Percentiles rank a stretch among this genome's conserved stretches.
phyloP scores from a whole-genome alignment of 805 yeast species.

The Wickerhamiella slavikovae region DNA sequence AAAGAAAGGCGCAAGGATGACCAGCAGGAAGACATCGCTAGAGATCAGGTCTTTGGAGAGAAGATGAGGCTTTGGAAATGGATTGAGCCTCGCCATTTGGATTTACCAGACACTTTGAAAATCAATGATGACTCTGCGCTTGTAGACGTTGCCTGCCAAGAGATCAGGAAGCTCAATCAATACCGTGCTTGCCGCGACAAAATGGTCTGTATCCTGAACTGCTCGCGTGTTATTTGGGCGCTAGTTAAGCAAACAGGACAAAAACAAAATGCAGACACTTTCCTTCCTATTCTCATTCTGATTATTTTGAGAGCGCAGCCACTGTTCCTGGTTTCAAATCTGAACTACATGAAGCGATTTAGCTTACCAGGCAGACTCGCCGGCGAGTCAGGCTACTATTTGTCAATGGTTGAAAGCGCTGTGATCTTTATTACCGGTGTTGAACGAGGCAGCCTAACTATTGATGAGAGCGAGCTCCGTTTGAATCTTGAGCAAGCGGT shows the following conservation, averaged over 20 bases:
- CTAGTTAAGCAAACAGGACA: constrained; percentile 44
- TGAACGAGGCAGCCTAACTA: constrained; percentile 35
- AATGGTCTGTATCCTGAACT: constrained; percentile 71
- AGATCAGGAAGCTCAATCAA: constrained; percentile 54
- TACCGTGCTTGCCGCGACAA: constrained; percentile 92
- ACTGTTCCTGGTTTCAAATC: constrained; percentile 46
- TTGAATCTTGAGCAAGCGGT: constrained; percentile 23
- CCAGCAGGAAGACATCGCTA: constrained; percentile 40
- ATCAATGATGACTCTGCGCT: constrained; percentile 28
- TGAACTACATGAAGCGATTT: constrained; percentile 70
- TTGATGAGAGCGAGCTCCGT: constrained; percentile 37
- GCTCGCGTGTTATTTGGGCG: constrained; percentile 85
- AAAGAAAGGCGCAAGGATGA: constrained; percentile 26
- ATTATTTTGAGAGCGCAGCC: constrained; percentile 55
- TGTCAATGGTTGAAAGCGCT: constrained; percentile 82
- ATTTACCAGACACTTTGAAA: constrained; percentile 35
- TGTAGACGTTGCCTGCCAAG: constrained; percentile 46
- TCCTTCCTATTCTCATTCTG: constrained; percentile 72
- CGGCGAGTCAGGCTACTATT: constrained; percentile 83
- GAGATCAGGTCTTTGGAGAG: constrained; percentile 31
- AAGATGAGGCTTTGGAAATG: constrained; percentile 48
- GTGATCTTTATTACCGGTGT: constrained; percentile 54
- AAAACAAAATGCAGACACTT: constrained; percentile 81
- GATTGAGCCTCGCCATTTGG: constrained; percentile 56
- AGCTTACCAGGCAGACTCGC: constrained; percentile 50